These are phyloP conservation scores for Leccinellum luteum DNA, from an alignment of 768 basidiomycete genomes.

Conservation along the genomic window DNA sequence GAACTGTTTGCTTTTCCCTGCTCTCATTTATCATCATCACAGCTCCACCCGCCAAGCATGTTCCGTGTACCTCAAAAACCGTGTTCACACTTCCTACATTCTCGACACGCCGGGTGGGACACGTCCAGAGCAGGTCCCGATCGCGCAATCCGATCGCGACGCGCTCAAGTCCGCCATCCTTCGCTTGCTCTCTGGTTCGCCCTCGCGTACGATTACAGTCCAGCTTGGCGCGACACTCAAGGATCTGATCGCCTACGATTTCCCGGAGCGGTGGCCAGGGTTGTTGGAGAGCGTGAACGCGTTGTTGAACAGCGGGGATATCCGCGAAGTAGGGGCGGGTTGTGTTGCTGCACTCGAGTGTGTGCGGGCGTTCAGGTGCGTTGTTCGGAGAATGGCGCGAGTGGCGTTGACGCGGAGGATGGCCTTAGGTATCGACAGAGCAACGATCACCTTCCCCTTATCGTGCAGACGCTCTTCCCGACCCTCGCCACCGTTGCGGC, in stretches of 20 bases:
- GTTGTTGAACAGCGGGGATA: constrained; percentile 59
- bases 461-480: constrained; percentile 69
- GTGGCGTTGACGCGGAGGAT: constrained; percentile 36
- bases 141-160: constrained; percentile 66
- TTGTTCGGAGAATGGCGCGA: not conserved
- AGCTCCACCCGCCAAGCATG: constrained; percentile 84
- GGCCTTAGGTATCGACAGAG: constrained; percentile 63
- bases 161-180: constrained; percentile 69
- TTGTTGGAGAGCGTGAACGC: constrained; percentile 66
- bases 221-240: constrained; percentile 77
- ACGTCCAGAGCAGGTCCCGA: constrained; percentile 60
- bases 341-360: constrained; percentile 76
- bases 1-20: constrained; percentile 39
- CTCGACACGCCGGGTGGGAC: constrained; percentile 38
- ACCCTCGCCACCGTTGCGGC: constrained; percentile 71
- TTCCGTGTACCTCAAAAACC: constrained; percentile 89
- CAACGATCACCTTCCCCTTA: constrained; percentile 52
- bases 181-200: constrained; percentile 64
- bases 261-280: constrained; percentile 72
- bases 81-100: constrained; percentile 66
- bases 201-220: constrained; percentile 64
- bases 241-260: constrained; percentile 71
- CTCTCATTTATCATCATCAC: too few species aligned
- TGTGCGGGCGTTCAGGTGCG: constrained; percentile 51
- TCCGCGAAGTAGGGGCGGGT: constrained; percentile 77